Conservation (phyloP, 202 grass and related monocot species). For the Zizania palustris region DNA sequence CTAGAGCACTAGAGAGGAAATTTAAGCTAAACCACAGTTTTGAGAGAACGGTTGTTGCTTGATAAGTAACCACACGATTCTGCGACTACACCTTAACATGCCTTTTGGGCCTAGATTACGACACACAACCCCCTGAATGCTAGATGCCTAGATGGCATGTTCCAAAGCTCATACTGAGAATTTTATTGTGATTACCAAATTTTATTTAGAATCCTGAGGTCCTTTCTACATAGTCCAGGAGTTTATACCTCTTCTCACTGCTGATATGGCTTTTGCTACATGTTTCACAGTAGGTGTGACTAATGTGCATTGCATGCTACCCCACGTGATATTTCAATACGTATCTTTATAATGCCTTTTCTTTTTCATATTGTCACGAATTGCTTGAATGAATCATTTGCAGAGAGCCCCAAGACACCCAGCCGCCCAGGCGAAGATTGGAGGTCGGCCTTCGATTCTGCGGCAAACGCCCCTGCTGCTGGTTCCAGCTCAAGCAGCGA, state of each 20-base stretch:
- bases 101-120: too few species aligned
- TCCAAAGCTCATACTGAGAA: too few species aligned
- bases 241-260: background rate
- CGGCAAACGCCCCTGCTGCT: constrained; percentile 51
- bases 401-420: constrained; percentile 70
- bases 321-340: background rate
- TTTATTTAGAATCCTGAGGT: background rate
- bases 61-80: too few species aligned
- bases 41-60: too few species aligned
- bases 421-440: constrained; percentile 71
- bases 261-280: background rate
- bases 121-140: too few species aligned
- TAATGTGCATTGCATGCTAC: background rate
- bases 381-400: constrained; percentile 15
- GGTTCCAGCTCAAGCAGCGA: constrained; percentile 37
- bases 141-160: too few species aligned
- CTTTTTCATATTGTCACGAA: background rate
- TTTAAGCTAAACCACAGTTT: too few species aligned
- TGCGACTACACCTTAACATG: too few species aligned
- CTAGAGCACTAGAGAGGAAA: too few species aligned
- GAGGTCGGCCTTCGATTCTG: constrained; percentile 82
- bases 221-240: background rate
- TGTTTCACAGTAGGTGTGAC: background rate
- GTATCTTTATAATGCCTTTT: background rate
- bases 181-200: background rate